Evolutionary conservation across 2,329 filamentous ascomycete genomes (phyloP).

Genomic region (Beauveria asiatica): DNA sequence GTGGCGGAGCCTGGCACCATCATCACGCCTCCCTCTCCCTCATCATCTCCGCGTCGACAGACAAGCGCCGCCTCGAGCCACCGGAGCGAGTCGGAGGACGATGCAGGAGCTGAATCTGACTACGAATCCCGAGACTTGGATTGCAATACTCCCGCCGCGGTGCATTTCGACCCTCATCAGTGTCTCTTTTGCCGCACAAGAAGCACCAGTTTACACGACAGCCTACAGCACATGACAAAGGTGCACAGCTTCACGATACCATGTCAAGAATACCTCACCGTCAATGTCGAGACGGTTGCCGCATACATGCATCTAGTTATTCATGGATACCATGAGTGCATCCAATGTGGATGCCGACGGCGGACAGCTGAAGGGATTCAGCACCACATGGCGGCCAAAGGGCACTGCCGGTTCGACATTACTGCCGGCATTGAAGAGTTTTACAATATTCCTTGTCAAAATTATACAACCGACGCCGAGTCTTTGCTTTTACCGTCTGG

Average conservation of each 20-base stretch:
- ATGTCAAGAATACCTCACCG: constrained; percentile 28
- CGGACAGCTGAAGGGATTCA: constrained; percentile 35
- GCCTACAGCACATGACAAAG: constrained; percentile 40
- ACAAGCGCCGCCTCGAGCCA: not conserved
- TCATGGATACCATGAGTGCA: constrained; percentile 40
- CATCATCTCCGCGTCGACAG: constrained; percentile 1
- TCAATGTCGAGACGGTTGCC: constrained; percentile 38
- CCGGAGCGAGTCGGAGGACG: not conserved
- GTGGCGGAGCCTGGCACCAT: constrained; percentile 16
- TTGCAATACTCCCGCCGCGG: not conserved
- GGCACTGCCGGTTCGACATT: constrained; percentile 39
- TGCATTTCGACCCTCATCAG: constrained; percentile 21
- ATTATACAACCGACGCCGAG: constrained; percentile 11
- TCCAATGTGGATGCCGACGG: constrained; percentile 38
- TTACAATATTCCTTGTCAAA: constrained; percentile 21
- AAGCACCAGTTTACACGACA: constrained; percentile 26
- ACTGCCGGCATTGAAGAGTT: constrained; percentile 33
- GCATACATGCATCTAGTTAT: constrained; percentile 41
- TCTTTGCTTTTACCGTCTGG: constrained; percentile 28
- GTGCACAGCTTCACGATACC: constrained; percentile 39
- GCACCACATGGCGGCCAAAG: constrained; percentile 43
- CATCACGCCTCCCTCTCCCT: constrained; percentile 10
- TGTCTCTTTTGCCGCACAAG: constrained; percentile 35
- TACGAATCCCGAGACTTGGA: not conserved
- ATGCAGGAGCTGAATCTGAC: not conserved